Percentiles rank a stretch among this genome's conserved stretches.
These are phyloP conservation scores for Diaporthe destruens DNA, from an alignment of 2,329 filamentous ascomycete species.

Conservation along the genomic window DNA sequence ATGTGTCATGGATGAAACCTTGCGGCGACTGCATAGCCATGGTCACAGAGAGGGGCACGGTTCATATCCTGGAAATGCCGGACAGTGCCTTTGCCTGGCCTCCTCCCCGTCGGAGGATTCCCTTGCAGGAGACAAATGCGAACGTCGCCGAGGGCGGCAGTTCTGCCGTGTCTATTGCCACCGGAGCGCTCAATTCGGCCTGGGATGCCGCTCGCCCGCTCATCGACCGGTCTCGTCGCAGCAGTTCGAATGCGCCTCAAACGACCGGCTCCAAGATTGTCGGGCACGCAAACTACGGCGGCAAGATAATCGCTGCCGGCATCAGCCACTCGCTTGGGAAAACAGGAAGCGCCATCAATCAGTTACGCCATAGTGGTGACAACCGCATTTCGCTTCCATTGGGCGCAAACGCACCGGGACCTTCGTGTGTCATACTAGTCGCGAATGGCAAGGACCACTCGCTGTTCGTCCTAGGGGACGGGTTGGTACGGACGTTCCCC, in stretches of 20 bases:
- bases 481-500: slow-evolving; percentile 75
- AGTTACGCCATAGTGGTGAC: slow-evolving; percentile 80
- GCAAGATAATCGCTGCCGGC: slow-evolving; percentile 78
- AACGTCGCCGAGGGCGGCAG: slow-evolving; percentile 62
- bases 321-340: slow-evolving; percentile 81
- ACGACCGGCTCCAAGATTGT: slow-evolving; percentile 61
- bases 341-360: slow-evolving; percentile 76
- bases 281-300: slow-evolving; percentile 76
- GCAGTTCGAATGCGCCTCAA: slow-evolving; percentile 54
- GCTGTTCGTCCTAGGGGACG: slow-evolving; percentile 75
- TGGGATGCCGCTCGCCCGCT: slow-evolving; percentile 75
- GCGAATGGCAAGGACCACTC: slow-evolving; percentile 71
- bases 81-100: slow-evolving; percentile 89
- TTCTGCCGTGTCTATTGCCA: slow-evolving; percentile 76
- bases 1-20: slow-evolving; percentile 88
- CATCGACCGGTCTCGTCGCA: slow-evolving; percentile 67
- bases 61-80: slow-evolving; percentile 91
- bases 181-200: slow-evolving; percentile 77
- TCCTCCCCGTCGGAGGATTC: slow-evolving; percentile 70
- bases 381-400: slow-evolving; percentile 78
- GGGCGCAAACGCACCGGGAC: slow-evolving; percentile 64
- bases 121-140: slow-evolving; percentile 58
- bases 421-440: slow-evolving; percentile 75
- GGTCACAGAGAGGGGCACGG: slow-evolving; percentile 93
- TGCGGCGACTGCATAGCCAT: slow-evolving; percentile 87